These are phyloP conservation scores for Breviolum minutum DNA, from an alignment of 73 alveolate genomes.

Conservation along the genomic window DNA sequence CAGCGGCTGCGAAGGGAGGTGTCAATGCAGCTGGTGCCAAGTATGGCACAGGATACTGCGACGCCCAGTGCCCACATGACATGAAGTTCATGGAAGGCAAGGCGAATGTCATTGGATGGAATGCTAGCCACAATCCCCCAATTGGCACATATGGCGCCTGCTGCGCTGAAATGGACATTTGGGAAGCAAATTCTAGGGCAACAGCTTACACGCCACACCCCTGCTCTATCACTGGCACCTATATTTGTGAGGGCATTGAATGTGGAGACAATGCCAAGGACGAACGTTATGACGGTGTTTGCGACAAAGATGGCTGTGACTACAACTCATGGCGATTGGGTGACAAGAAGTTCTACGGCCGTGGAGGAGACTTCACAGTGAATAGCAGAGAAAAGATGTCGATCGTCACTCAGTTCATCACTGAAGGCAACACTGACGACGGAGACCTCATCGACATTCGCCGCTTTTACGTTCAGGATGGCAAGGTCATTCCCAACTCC, in stretches of 20 bases:
- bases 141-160: conserved; percentile 96
- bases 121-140: conserved; percentile 79
- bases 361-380: conserved; percentile 82
- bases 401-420: conserved; percentile 95
- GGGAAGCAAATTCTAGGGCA: conserved; percentile 96
- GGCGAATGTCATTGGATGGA: conserved; percentile 95
- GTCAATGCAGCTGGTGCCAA: conserved; percentile 96
- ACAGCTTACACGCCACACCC: conserved; percentile 96
- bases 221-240: conserved; percentile 76
- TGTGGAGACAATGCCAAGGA: conserved; percentile 95
- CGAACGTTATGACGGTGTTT: conserved; percentile 95
- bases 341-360: conserved; percentile 92
- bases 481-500: conserved; percentile 94
- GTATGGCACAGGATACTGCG: conserved; percentile 96
- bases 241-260: conserved; percentile 90
- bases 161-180: conserved; percentile 96
- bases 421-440: conserved; percentile 93
- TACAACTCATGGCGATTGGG: conserved; percentile 95
- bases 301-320: conserved; percentile 96
- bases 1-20: conserved; percentile 59
- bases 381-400: conserved; percentile 95
- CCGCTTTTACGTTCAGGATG: conserved; percentile 93
- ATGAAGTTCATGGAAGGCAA: conserved; percentile 95
- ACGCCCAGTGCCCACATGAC: conserved; percentile 96
- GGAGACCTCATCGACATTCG: conserved; percentile 95